Percentiles rank a stretch among this genome's conserved stretches.
phyloP scores from a whole-genome alignment of 139 green algal species.

The Picochlorum sp. region DNA sequence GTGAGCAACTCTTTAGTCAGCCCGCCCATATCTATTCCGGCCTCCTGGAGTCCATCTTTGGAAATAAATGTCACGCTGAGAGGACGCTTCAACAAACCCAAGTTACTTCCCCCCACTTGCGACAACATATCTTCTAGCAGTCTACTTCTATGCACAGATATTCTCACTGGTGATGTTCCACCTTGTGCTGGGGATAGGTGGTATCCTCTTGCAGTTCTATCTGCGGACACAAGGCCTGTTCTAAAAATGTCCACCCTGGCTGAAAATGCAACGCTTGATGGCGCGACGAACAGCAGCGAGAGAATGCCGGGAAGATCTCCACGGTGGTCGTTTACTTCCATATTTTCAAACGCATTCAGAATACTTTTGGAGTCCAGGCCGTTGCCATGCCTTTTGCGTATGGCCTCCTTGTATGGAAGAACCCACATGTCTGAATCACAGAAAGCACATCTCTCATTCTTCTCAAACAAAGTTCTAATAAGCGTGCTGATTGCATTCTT shows the following conservation, averaged over 20 bases:
- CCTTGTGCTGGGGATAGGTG: constrained; percentile 33
- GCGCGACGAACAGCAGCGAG: no score
- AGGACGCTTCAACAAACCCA: constrained; percentile 40
- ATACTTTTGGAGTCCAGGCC: no score
- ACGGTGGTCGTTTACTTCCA: not conserved
- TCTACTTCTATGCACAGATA: constrained; percentile 21
- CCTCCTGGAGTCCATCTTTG: constrained; percentile 44
- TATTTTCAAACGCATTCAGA: no score
- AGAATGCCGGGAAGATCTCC: constrained; percentile 50
- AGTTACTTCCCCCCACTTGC: constrained; percentile 13
- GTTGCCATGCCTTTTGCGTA: not conserved
- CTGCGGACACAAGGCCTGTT: constrained; percentile 44
- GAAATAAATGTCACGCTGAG: constrained; percentile 69
- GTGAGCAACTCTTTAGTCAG: constrained; percentile 75
- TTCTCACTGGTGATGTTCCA: constrained; percentile 30
- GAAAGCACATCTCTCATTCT: constrained; percentile 61
- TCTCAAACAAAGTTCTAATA: constrained; percentile 60
- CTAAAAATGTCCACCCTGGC: no score
- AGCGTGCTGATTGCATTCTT: not conserved
- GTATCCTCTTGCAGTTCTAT: constrained; percentile 39
- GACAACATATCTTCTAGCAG: constrained; percentile 50
- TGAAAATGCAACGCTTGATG: no score
- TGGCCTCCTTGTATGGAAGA: constrained; percentile 48
- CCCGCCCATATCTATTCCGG: constrained; percentile 75
- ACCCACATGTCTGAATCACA: constrained; percentile 75